These are phyloP conservation scores for Theileria sp. DNA, from an alignment of 169 alveolate genomes.

Conservation along the genomic window DNA sequence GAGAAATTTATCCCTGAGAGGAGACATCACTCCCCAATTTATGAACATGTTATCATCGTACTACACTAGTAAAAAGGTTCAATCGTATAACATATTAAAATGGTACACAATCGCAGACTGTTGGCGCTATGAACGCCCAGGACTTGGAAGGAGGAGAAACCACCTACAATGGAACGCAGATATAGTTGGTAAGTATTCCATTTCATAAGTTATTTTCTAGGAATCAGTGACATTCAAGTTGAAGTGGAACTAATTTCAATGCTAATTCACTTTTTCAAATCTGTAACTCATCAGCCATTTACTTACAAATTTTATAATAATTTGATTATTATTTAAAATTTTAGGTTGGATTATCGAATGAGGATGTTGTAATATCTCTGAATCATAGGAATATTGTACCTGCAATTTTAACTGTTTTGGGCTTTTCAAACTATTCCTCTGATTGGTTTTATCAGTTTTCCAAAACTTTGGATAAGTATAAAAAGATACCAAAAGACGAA, in stretches of 20 bases:
- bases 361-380: constrained; percentile 46
- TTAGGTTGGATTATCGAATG: constrained; percentile 14
- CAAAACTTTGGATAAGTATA: constrained; percentile 59
- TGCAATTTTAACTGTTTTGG: constrained; percentile 26
- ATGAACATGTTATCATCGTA: constrained; percentile 45
- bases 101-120: constrained; percentile 69
- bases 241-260: constrained; percentile 50
- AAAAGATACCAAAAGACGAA: constrained; percentile 26
- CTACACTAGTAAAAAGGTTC: neutral
- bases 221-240: constrained; percentile 23
- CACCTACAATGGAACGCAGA: constrained; percentile 67
- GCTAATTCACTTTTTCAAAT: constrained; percentile 32
- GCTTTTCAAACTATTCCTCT: constrained; percentile 9
- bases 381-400: constrained; percentile 34
- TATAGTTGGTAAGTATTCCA: constrained; percentile 26
- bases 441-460: constrained; percentile 45
- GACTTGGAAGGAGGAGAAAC: constrained; percentile 55
- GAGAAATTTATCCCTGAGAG: constrained; percentile 56
- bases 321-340: neutral
- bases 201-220: constrained; percentile 14
- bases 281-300: constrained; percentile 1
- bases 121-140: constrained; percentile 68
- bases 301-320: neutral
- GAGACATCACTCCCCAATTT: constrained; percentile 66
- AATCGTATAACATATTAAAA: constrained; percentile 15